Percentiles rank a stretch among this genome's conserved stretches.
Conservation (phyloP, 2,329 filamentous ascomycete species). For the Zymoseptoria crescenta region DNA sequence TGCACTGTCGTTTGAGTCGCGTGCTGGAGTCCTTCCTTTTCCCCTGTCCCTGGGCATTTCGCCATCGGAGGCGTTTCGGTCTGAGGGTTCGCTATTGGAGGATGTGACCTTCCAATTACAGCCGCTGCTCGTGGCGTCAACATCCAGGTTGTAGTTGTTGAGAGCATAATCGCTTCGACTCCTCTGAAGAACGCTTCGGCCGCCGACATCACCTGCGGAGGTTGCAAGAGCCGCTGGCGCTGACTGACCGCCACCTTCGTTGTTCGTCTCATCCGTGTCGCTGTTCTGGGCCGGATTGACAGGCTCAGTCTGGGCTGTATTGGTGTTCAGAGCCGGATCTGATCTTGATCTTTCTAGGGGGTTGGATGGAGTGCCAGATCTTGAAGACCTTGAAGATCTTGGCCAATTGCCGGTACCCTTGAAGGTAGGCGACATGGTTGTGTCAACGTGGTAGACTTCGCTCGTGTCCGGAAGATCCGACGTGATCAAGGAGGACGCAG, state of each 20-base stretch:
- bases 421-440: not conserved
- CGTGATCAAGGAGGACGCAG: not conserved
- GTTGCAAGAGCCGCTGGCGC: not conserved
- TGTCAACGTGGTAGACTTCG: not conserved
- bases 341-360: not conserved
- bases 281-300: not conserved
- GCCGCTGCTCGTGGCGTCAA: not conserved
- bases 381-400: not conserved
- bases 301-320: not conserved
- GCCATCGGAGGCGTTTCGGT: not conserved
- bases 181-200: not conserved
- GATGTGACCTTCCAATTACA: too few species aligned
- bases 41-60: conserved; percentile 4
- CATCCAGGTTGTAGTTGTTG: not conserved
- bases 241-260: not conserved
- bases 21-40: conserved; percentile 6
- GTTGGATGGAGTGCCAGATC: not conserved
- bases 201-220: not conserved
- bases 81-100: not conserved
- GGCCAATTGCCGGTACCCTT: not conserved
- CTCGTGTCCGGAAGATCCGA: not conserved
- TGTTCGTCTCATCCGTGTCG: not conserved
- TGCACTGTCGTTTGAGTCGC: not conserved
- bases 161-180: not conserved
- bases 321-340: not conserved